Percentiles rank a stretch among this genome's conserved stretches.
Conservation (phyloP, 805 yeast species). For the Pichia insulana region DNA sequence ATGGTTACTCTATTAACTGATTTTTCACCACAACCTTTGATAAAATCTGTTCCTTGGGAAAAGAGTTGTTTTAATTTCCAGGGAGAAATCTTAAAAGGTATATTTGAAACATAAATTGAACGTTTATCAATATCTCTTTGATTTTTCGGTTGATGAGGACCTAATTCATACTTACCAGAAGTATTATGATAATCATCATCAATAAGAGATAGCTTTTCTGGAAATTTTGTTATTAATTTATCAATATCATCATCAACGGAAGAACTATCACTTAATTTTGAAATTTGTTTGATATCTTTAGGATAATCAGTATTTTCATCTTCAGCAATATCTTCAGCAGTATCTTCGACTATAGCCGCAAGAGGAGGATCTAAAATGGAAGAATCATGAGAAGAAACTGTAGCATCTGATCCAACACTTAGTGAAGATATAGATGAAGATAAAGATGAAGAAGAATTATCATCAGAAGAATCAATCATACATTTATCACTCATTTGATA, state of each 20-base stretch:
- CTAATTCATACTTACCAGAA: slow-evolving; percentile 11
- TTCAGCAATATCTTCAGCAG: background rate
- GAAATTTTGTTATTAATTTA: too few relatives aligned
- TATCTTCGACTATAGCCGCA: background rate
- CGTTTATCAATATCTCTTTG: slow-evolving; percentile 60
- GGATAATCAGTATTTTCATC: too few relatives aligned
- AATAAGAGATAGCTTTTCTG: background rate
- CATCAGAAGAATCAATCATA: too few relatives aligned
- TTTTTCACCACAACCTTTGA: slow-evolving; percentile 6
- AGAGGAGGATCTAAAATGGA: background rate
- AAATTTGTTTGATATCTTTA: too few relatives aligned
- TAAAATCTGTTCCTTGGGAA: slow-evolving; percentile 43
- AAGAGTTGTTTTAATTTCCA: slow-evolving; percentile 70
- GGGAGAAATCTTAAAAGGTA: slow-evolving; percentile 69
- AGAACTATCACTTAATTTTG: too few relatives aligned
- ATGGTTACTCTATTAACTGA: slow-evolving; percentile 74
- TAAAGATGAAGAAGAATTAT: too few relatives aligned
- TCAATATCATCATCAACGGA: too few relatives aligned
- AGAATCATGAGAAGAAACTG: too few relatives aligned
- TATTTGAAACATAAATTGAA: slow-evolving; percentile 76
- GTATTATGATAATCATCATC: background rate
- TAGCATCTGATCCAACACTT: too few relatives aligned
- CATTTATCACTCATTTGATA: too few relatives aligned
- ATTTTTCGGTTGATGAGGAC: slow-evolving; percentile 27
- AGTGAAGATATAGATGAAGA: too few relatives aligned